Base-by-base conservation (phyloP, 1,139 yeast species). In the Debaryomyces singareniensis region DNA sequence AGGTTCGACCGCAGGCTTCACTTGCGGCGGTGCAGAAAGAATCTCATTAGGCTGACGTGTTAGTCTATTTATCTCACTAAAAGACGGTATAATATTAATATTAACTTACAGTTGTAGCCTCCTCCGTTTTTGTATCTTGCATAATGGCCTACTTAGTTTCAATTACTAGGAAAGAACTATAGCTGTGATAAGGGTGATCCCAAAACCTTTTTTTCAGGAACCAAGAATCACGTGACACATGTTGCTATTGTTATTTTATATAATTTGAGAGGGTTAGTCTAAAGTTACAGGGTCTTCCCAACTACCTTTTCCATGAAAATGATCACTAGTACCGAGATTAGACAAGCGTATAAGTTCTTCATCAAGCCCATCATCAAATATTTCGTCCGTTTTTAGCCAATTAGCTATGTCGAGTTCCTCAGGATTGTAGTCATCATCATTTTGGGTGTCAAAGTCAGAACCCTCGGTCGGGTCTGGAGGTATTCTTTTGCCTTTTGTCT, bases 281-380 rank as follows among this genome's bases (percentile, higher is more conserved):
- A 57, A 35, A 2, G 54, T 53, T 20, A 55, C 44, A 4, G 70
- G 70, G 35, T 62, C 64, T 21, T 56, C 61, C 67, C 67, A 62
- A 32, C 61, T 58, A 2, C 68, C 68, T 1, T 47, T 38, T 13
- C 63, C 65, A 15, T 32, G 29, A 15, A 31, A 29, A 13, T 21
- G 29, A 16, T 33, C 33, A 4, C 29, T 24, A 4, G 22, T 14
- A 6, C 21, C 34, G 15, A 25, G 31, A 16, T 27, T 26, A n/a
- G 36, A 29, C 15, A 43, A 30, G 4, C 35, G 33, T 16, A 39
- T 29, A 30, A 42, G 20, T 16, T 43, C 45, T 4, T 47, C 52
- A 28, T 48, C 55, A 20, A 51, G 35, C 5, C 53, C 55, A 32
- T 51, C 56, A 25, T 52, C 41, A 28, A 52, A 51, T 4, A 36